A percentile compares a stretch with the other conserved stretches of the same genome.
phyloP scores from a whole-genome alignment of 2,329 filamentous ascomycete genomes.

The Kalaharituber pfeilii region DNA sequence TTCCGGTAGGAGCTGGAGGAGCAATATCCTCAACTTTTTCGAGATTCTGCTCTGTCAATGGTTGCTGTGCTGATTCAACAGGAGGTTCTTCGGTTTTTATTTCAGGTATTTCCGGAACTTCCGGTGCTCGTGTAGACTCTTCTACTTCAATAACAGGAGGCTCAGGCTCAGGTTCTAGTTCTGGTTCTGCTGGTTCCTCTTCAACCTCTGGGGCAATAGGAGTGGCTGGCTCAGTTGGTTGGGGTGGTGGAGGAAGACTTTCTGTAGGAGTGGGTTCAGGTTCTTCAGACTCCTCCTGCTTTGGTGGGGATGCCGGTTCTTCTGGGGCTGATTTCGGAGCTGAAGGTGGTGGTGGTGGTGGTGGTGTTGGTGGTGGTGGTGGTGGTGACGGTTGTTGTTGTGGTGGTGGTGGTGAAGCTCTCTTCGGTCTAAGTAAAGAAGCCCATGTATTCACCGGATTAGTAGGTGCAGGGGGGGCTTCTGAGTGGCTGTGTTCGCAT shows the following conservation, averaged over 20 bases:
- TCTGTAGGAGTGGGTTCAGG: slow-evolving; percentile 5
- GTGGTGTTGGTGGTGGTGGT: slow-evolving; percentile 34
- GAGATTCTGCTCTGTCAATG: slow-evolving; percentile 74
- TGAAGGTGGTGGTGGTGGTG: slow-evolving; percentile 29
- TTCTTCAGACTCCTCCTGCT: slow-evolving; percentile 20
- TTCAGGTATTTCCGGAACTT: slow-evolving; percentile 18
- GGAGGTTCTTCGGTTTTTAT: slow-evolving; percentile 24
- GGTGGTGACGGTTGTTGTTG: slow-evolving; percentile 37
- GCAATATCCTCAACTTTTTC: slow-evolving; percentile 77
- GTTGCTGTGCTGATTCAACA: slow-evolving; percentile 24
- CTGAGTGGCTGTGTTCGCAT: slow-evolving; percentile 18
- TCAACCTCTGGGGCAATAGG: slow-evolving; percentile 26
- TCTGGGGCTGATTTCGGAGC: slow-evolving; percentile 22
- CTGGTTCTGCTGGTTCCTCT: slow-evolving; percentile 19
- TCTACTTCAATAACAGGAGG: slow-evolving; percentile 25
- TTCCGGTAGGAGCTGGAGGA: slow-evolving; percentile 57
- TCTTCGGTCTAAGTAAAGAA: slow-evolving; percentile 49
- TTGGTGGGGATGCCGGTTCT: slow-evolving; percentile 21
- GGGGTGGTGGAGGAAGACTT: slow-evolving; percentile 27
- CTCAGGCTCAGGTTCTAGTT: slow-evolving; percentile 17
- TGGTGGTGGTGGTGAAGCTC: slow-evolving; percentile 34
- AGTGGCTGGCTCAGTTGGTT: slow-evolving; percentile 31
- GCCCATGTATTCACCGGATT: slow-evolving; percentile 43
- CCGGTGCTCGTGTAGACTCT: slow-evolving; percentile 29
- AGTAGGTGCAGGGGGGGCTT: slow-evolving; percentile 28